Evolutionary conservation across 306 rosid genomes (phyloP), one percentile per base, ranked within the genome.

Genomic region (Mucuna pruriens): DNA sequence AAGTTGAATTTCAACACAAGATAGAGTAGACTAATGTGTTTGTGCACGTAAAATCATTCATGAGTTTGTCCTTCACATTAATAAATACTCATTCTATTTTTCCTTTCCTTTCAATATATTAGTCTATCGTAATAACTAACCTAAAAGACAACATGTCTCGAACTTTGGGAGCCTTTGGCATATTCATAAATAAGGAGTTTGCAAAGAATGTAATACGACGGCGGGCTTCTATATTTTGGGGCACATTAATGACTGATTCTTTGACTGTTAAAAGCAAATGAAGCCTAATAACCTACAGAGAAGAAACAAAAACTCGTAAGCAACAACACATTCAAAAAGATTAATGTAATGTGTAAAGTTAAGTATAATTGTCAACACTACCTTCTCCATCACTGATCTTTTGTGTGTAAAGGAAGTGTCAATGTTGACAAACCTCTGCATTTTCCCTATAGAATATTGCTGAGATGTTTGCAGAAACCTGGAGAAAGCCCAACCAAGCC

Each of bases 181-280:
- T 95, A 72, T 88, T 91, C 99, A 95, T 96, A 80, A 93, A 96
- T 36, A 96, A 87, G 75, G 99, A 96, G 80, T 96, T 96, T 1
- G 99, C 99, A 86, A 96, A 96, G 89, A 96, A 96, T 36, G 99
- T 96, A 71, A 93, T 96, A 64, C 99, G 98, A 29, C 99, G 94
- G 65, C 99, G 98, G 77, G 99, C 99, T 3, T 96, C 99, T 86
- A 96, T 81, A 83, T 96, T 96, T 83, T 87, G 97, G 55, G 99
- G 99, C 51, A 96, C 98, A 88, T 93, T 90, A 79, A 96, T 93
- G 82, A 97, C 99, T 42, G 99, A 96, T 74, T 96, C 99, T 86
- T 96, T 96, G 78, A 92, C 92, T 1, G 97, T 93, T 85, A 96
- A 91, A 83, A 95, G 99, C 89, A 93, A 89, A 86, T 85, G 85